Evolutionary conservation across 305 asterid species (phyloP).

Genomic region (Fraxinus velutina): DNA sequence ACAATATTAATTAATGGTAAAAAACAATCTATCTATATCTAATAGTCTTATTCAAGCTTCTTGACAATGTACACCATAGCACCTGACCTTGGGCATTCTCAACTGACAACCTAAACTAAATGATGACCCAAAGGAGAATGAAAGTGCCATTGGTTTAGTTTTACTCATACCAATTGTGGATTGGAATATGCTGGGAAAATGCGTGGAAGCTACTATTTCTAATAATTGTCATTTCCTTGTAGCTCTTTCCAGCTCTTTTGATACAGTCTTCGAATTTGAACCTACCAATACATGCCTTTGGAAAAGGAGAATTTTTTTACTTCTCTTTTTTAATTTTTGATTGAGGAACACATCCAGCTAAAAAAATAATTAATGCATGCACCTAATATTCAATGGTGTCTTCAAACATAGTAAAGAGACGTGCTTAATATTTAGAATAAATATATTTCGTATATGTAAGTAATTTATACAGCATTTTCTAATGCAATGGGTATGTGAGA

Average conservation of each 20-base stretch:
- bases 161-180: not conserved
- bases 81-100: not conserved
- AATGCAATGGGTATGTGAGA: not conserved
- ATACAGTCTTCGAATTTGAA: not conserved
- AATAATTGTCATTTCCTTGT: not conserved
- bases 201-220: not conserved
- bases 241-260: not conserved
- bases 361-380: not conserved
- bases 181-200: not conserved
- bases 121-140: not conserved
- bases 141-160: not conserved
- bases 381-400: not conserved
- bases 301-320: not conserved
- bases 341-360: not conserved
- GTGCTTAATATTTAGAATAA: not conserved
- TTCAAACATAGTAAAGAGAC: not conserved
- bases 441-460: not conserved
- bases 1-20: too few species aligned
- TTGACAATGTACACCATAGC: not conserved
- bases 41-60: too few species aligned
- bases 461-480: not conserved
- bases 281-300: not conserved
- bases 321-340: not conserved
- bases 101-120: not conserved
- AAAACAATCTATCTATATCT: too few species aligned